Evolutionary conservation across 768 basidiomycete genomes (phyloP).

Genomic region (Leccinum pellstonianum): DNA sequence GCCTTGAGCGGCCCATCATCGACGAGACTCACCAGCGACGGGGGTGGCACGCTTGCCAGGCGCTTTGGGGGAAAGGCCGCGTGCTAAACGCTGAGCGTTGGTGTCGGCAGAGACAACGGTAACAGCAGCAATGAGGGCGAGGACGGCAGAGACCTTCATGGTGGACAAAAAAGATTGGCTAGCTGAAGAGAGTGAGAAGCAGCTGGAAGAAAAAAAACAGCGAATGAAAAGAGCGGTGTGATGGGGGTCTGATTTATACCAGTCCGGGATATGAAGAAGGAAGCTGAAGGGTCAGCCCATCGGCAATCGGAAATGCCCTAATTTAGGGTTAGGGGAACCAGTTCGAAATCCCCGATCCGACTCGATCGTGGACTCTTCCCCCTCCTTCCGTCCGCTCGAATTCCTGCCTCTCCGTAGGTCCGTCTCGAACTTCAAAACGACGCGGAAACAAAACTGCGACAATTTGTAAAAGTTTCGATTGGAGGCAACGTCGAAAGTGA

Average conservation of each 20-base stretch:
- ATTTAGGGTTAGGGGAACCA: background rate
- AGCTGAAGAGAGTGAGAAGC: background rate
- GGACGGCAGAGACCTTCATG: slow-evolving; percentile 31
- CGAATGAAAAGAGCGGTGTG: background rate
- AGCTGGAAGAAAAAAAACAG: background rate
- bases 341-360: slow-evolving; percentile 6
- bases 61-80: slow-evolving; percentile 48
- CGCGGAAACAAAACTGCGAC: background rate
- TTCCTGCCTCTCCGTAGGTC: background rate
- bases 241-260: slow-evolving; percentile 13
- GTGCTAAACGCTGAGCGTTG: slow-evolving; percentile 54
- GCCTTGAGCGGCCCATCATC: background rate
- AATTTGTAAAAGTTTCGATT: background rate
- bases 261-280: background rate
- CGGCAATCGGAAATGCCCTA: slow-evolving; percentile 13
- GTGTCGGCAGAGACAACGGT: slow-evolving; percentile 43
- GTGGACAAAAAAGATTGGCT: slow-evolving; percentile 1
- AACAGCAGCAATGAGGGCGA: slow-evolving; percentile 40
- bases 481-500: background rate
- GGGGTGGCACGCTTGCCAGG: slow-evolving; percentile 39
- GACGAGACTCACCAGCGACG: slow-evolving; percentile 30
- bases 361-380: background rate
- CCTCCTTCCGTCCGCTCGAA: background rate
- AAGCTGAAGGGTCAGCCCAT: slow-evolving; percentile 10
- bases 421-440: background rate